A percentile compares a stretch with the other conserved stretches of the same genome.
Conservation (phyloP, 2,329 filamentous ascomycete genomes). For the Botrytis pseudocinerea region DNA sequence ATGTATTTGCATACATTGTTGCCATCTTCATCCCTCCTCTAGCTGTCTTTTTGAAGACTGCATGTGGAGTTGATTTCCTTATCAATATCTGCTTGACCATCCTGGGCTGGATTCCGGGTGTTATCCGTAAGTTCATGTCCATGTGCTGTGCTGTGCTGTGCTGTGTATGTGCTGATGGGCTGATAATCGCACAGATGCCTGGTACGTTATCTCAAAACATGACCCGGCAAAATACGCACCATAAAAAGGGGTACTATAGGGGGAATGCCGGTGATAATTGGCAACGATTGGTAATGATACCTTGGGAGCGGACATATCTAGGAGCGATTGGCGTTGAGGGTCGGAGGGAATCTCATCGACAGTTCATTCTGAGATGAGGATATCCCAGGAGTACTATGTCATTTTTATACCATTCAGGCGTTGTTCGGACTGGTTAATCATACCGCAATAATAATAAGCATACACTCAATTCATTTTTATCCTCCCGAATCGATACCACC, state of each 20-base stretch:
- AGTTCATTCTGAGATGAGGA: neutral
- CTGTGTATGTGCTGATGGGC: neutral
- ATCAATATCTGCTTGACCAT: conserved; percentile 45
- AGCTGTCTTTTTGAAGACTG: conserved; percentile 43
- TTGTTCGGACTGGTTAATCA: neutral
- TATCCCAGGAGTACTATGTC: neutral
- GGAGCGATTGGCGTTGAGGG: conserved; percentile 4
- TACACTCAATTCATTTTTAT: neutral
- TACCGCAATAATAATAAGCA: neutral
- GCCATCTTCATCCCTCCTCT: conserved; percentile 38
- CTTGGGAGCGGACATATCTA: too few species aligned
- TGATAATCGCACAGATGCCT: conserved; percentile 32
- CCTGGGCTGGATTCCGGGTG: conserved; percentile 42
- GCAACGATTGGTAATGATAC: neutral
- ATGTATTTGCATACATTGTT: conserved; percentile 36
- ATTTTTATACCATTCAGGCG: conserved; percentile 7
- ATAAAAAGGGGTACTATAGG: neutral
- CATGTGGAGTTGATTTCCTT: conserved; percentile 44
- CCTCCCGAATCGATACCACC: neutral
- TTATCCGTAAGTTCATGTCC: conserved; percentile 35
- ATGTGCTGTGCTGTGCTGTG: neutral
- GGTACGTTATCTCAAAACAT: conserved; percentile 37
- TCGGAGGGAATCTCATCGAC: neutral
- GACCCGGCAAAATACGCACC: conserved; percentile 31
- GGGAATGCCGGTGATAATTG: neutral